phyloP scores from a whole-genome alignment of 2,329 filamentous ascomycete genomes.

The Cladophialophora psammophila region DNA sequence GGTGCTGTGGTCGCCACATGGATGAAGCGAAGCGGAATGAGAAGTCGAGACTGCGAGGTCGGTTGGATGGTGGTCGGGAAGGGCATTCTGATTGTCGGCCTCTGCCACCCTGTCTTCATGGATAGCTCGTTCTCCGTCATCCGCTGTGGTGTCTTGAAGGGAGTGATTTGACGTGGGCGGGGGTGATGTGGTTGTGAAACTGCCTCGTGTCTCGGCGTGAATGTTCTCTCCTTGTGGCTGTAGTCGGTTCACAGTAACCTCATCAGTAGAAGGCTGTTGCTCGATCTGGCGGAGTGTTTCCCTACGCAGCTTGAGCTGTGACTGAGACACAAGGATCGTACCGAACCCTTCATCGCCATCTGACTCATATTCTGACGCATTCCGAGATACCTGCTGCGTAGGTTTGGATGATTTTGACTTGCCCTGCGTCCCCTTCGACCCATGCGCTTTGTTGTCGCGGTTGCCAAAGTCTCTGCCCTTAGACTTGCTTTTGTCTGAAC shows the following conservation, averaged over 20 bases:
- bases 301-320: conserved; percentile 28
- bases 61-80: neutral
- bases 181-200: neutral
- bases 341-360: conserved; percentile 35
- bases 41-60: neutral
- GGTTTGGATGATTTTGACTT: neutral
- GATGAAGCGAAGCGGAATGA: neutral
- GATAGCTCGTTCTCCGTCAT: neutral
- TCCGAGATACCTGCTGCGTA: neutral
- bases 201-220: neutral
- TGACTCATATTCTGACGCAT: conserved; percentile 15
- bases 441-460: neutral
- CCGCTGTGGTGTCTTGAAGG: neutral
- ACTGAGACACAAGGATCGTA: conserved; percentile 26
- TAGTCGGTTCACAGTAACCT: neutral
- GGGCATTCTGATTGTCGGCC: neutral
- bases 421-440: neutral
- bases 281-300: conserved; percentile 29
- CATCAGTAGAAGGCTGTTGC: conserved; percentile 1
- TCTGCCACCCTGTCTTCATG: neutral
- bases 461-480: neutral
- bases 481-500: conserved; percentile 4
- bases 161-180: neutral
- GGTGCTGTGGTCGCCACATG: neutral
- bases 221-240: neutral